A percentile compares a stretch with the other conserved stretches of the same genome.
Evolutionary conservation across 768 basidiomycete species (phyloP).

Genomic region (Rhizopogon vulgaris): DNA sequence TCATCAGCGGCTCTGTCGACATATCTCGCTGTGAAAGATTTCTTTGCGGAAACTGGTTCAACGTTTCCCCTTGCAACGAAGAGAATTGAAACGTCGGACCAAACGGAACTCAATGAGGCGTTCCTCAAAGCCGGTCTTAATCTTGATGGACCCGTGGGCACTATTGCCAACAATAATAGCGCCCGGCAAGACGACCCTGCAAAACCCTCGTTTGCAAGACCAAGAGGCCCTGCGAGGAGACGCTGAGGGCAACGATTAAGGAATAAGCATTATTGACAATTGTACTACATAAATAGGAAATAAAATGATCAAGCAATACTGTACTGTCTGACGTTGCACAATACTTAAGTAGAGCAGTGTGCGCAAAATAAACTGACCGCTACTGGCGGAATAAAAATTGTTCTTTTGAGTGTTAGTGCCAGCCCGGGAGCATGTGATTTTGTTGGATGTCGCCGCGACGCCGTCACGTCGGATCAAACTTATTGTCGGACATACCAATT

Average conservation of each 20-base stretch:
- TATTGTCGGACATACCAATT: too few species aligned
- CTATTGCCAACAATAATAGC: constrained; percentile 6
- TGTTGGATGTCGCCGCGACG: too few species aligned
- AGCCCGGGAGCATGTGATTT: too few species aligned
- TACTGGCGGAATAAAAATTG: too few species aligned
- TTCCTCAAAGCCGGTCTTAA: constrained; percentile 58
- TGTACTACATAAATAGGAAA: too few species aligned
- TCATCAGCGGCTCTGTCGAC: constrained; percentile 61
- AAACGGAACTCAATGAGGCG: constrained; percentile 59
- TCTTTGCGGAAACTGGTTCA: constrained; percentile 39
- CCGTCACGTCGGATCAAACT: too few species aligned
- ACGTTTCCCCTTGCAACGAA: constrained; percentile 39
- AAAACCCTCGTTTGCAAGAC: constrained; percentile 57
- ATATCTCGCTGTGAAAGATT: constrained; percentile 48
- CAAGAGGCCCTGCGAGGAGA: constrained; percentile 61
- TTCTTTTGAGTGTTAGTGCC: too few species aligned
- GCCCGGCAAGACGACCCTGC: constrained; percentile 10
- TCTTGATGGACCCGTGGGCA: constrained; percentile 11
- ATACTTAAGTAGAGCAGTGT: too few species aligned
- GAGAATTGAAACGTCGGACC: constrained; percentile 83
- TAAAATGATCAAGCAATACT: too few species aligned
- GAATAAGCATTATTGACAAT: too few species aligned
- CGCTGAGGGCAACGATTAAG: constrained; percentile 18
- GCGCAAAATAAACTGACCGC: too few species aligned
- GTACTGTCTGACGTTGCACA: too few species aligned